A percentile compares a stretch with the other conserved stretches of the same genome.
Conservation (phyloP, 2,329 filamentous ascomycete species). For the Scedosporium minutisporum region DNA sequence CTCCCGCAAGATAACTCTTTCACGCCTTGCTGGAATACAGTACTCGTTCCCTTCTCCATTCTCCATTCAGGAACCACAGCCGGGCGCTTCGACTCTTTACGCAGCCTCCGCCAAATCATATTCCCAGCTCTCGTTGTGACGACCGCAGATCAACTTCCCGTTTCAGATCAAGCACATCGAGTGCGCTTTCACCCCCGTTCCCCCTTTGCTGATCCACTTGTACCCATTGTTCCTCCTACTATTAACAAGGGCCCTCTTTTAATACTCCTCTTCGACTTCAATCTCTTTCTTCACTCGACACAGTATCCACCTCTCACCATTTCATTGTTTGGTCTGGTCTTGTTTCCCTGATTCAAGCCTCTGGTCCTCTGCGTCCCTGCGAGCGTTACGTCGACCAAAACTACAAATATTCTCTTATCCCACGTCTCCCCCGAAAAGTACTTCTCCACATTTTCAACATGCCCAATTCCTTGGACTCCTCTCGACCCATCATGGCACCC, state of each 20-base stretch:
- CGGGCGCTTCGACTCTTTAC: neutral
- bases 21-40: neutral
- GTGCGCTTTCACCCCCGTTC: neutral
- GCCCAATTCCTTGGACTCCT: constrained; percentile 50
- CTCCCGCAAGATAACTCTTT: neutral
- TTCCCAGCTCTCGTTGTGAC: neutral
- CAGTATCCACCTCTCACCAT: neutral
- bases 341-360: neutral
- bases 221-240: neutral
- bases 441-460: constrained; percentile 23
- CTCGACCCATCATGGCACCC: constrained; percentile 53
- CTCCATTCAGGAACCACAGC: neutral
- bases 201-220: neutral
- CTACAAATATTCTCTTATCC: constrained; percentile 2
- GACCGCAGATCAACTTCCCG: neutral
- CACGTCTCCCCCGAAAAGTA: neutral
- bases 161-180: neutral
- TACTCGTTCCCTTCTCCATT: neutral
- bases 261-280: neutral
- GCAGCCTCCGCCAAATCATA: neutral
- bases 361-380: neutral
- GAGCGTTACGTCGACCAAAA: neutral
- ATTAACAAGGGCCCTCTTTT: neutral
- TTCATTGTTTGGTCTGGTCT: neutral
- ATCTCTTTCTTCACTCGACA: neutral